A percentile compares a stretch with the other conserved stretches of the same genome.
phyloP scores from a whole-genome alignment of 768 basidiomycete genomes.

The Boletus patriciae region DNA sequence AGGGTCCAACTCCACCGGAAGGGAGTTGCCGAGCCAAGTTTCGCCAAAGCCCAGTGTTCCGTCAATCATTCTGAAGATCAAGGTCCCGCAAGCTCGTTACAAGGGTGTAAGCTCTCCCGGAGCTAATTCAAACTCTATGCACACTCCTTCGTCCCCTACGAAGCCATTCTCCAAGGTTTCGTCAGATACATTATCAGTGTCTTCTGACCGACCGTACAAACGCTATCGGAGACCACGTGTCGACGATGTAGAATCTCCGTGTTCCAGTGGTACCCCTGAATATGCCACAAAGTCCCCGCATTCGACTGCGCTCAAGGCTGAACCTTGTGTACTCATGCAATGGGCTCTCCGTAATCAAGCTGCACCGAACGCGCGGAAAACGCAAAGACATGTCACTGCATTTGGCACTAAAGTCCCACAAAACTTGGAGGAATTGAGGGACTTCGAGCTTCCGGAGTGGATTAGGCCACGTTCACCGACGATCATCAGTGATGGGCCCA shows the following conservation, averaged over 20 bases:
- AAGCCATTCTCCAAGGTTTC: conserved; percentile 34
- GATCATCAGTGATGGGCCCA: conserved; percentile 1
- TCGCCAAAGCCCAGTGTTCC: conserved; percentile 21
- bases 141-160: conserved; percentile 17
- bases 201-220: conserved; percentile 32
- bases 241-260: conserved; percentile 25
- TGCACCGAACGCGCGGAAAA: conserved; percentile 46
- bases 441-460: conserved; percentile 62
- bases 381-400: conserved; percentile 53
- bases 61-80: conserved; percentile 36
- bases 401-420: conserved; percentile 61
- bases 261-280: conserved; percentile 25
- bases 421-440: conserved; percentile 46
- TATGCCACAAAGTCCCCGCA: conserved; percentile 12
- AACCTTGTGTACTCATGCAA: conserved; percentile 43
- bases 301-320: conserved; percentile 18
- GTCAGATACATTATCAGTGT: conserved; percentile 28
- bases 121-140: conserved; percentile 12
- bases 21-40: conserved; percentile 8
- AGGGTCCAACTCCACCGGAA: conserved; percentile 11
- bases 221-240: conserved; percentile 23
- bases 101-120: conserved; percentile 23
- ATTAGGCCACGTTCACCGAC: conserved; percentile 32
- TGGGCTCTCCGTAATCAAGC: conserved; percentile 51
- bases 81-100: conserved; percentile 31